Base-by-base conservation (phyloP, 73 alveolate genomes). In the Paramecium sonneborni region DNA sequence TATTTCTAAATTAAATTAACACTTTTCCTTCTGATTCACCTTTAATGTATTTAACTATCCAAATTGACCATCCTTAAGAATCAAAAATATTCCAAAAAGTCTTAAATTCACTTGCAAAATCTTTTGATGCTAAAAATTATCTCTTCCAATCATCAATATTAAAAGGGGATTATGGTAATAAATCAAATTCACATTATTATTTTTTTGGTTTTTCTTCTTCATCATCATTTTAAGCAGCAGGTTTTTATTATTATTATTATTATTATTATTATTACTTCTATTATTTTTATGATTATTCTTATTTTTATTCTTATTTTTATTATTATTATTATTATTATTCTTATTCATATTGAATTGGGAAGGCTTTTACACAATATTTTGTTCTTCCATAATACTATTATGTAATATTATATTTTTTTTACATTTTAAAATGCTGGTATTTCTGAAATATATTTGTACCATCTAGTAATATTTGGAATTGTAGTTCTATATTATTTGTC, bases 41-140 rank as follows among this genome's bases (percentile, higher is more conserved):
- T 92, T 98, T 98, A 55, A 95, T 93, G 96, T 97, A 97, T 52
- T 95, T 96, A 12, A 98, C 35, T 94, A 86, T 93, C 98, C 99
- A 98, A 92, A 96, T 62, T 52, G 98, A 93, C 96, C 96, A 95
- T 32, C 98, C 99, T 56, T 92, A 72, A 52, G 92, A 84, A 52
- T 95, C 98, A 85, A 92, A 93, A 43, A 92, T 92, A n/a, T 67
- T 84, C 96, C 95, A 95, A 82, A 98, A 94, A 57, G 93, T 70
- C 24, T 93, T 57, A 86, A 97, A 52, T 43, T 97, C 98, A 43
- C 86, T 95, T 74, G 91, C 91, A 90, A 95, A 95, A 92, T 97
- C 96, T 86, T 76, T 92, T 23, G 96, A 92, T 57, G 97, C 94
- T 58, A 93, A 88, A 93, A 94, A 95, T 82, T 76, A 85, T 92